Evolutionary conservation across 2,329 filamentous ascomycete genomes (phyloP).

Genomic region (Camillea tinctor): DNA sequence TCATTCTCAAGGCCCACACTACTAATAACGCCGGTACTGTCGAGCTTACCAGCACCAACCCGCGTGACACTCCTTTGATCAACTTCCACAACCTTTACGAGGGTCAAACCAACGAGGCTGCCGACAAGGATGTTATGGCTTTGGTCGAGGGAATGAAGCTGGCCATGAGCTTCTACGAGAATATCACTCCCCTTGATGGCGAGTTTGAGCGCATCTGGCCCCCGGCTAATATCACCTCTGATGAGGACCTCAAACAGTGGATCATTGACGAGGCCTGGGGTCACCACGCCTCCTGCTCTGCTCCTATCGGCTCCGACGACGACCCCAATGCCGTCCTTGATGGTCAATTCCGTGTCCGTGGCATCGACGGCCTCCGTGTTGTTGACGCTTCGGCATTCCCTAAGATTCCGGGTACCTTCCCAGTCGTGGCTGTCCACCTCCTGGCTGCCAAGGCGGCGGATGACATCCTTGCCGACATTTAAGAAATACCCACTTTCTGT

Average conservation of each 20-base stretch:
- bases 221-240: constrained; percentile 14
- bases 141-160: constrained; percentile 55
- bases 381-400: constrained; percentile 55
- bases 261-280: constrained; percentile 30
- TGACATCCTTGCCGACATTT: constrained; percentile 21
- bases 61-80: constrained; percentile 62
- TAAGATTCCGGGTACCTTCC: constrained; percentile 42
- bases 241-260: constrained; percentile 26
- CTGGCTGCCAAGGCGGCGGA: constrained; percentile 29
- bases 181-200: constrained; percentile 43
- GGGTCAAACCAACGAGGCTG: constrained; percentile 42
- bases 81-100: constrained; percentile 60
- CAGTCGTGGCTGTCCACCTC: constrained; percentile 27
- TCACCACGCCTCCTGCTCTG: constrained; percentile 29
- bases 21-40: constrained; percentile 62
- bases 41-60: constrained; percentile 57
- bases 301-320: constrained; percentile 37
- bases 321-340: constrained; percentile 54
- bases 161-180: constrained; percentile 43
- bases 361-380: constrained; percentile 49
- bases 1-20: constrained; percentile 55
- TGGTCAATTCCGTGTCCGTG: constrained; percentile 49
- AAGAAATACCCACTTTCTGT: background rate
- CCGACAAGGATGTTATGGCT: constrained; percentile 50
- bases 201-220: constrained; percentile 26